phyloP scores from a whole-genome alignment of 2,329 filamentous ascomycete genomes.

The Xylaria sp. region DNA sequence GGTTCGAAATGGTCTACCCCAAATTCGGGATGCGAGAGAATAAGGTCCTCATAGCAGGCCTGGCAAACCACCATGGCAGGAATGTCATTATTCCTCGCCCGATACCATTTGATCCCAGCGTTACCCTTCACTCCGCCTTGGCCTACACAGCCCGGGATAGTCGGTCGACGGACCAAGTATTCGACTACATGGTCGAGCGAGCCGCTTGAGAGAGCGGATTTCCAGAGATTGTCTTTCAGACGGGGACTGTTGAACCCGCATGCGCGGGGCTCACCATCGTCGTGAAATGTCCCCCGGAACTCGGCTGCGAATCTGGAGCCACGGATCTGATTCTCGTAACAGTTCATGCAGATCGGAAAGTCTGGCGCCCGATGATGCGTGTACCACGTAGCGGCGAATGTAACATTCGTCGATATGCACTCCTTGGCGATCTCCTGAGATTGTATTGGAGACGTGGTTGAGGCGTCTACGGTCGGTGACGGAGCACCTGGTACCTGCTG shows the following conservation, averaged over 20 bases:
- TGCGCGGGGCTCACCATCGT: constrained; percentile 18
- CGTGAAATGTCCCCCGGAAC: constrained; percentile 17
- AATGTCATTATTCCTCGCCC: constrained; percentile 26
- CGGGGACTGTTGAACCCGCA: constrained; percentile 20
- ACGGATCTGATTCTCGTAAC: constrained; percentile 26
- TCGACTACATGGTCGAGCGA: constrained; percentile 23
- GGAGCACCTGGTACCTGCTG: not conserved
- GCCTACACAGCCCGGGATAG: constrained; percentile 24
- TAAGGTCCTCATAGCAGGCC: constrained; percentile 29
- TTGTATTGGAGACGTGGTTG: constrained; percentile 3
- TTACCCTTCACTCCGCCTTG: constrained; percentile 14
- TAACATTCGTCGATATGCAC: constrained; percentile 20
- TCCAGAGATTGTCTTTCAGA: constrained; percentile 27
- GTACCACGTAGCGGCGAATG: constrained; percentile 28
- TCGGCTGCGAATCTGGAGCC: constrained; percentile 15
- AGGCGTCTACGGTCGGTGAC: not conserved
- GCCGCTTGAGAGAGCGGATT: constrained; percentile 18
- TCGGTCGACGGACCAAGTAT: constrained; percentile 22
- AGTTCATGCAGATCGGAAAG: constrained; percentile 26
- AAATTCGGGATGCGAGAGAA: constrained; percentile 26
- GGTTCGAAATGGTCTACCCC: constrained; percentile 27
- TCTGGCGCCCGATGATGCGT: constrained; percentile 24
- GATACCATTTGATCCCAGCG: constrained; percentile 30
- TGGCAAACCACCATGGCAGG: constrained; percentile 30
- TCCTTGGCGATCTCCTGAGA: constrained; percentile 15